Evolutionary conservation across 306 rosid species (phyloP).

Genomic region (Vachellia pachyceras): DNA sequence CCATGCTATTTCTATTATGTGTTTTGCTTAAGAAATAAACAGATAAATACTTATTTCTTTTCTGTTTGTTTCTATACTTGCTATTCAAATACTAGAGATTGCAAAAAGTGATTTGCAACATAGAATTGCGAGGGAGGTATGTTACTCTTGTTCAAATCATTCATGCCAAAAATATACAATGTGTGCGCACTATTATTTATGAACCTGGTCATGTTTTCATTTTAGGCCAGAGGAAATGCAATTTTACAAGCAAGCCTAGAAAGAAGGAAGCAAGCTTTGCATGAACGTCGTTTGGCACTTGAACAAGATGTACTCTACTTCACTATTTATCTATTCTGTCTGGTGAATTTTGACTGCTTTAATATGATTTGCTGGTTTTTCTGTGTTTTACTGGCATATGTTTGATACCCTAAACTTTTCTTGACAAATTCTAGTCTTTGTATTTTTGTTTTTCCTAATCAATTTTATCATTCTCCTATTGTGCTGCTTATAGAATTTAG

Average conservation of each 20-base stretch:
- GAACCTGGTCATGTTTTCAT: slow-evolving; percentile 30
- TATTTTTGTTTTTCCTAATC: neutral
- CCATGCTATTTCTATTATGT: slow-evolving; percentile 19
- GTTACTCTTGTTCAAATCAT: slow-evolving; percentile 28
- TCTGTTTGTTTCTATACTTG: slow-evolving; percentile 62
- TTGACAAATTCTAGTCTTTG: neutral
- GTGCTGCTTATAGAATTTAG: neutral
- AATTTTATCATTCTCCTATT: neutral
- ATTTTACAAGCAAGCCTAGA: slow-evolving; percentile 98
- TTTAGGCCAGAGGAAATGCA: slow-evolving; percentile 98
- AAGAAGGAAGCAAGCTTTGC: slow-evolving; percentile 99
- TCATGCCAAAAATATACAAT: slow-evolving; percentile 25
- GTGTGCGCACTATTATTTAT: slow-evolving; percentile 30
- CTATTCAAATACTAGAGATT: slow-evolving; percentile 94
- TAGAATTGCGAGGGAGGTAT: slow-evolving; percentile 97
- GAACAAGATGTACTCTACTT: slow-evolving; percentile 85
- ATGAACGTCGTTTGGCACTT: slow-evolving; percentile 97
- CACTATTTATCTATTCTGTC: slow-evolving; percentile 21
- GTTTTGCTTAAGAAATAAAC: slow-evolving; percentile 13
- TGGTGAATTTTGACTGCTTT: slow-evolving; percentile 6
- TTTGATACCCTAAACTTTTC: neutral
- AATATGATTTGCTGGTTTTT: slow-evolving; percentile 10
- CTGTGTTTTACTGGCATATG: slow-evolving; percentile 22
- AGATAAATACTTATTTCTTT: slow-evolving; percentile 5
- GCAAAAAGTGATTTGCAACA: slow-evolving; percentile 94